Evolutionary conservation across 805 yeast species (phyloP).

Genomic region (Schwanniomyces polymorphus): DNA sequence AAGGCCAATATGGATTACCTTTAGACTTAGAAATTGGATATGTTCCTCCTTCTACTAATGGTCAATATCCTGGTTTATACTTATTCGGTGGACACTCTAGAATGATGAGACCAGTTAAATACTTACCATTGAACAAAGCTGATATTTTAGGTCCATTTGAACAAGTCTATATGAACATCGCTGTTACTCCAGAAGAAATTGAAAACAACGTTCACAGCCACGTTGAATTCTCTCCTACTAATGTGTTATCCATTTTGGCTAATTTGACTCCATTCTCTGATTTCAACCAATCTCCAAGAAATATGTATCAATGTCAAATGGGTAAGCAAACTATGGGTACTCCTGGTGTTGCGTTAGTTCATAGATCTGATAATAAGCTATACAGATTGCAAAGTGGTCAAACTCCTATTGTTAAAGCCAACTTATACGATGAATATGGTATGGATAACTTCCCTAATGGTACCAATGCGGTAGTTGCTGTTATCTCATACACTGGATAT

Average conservation of each 20-base stretch:
- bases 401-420: constrained; percentile 95
- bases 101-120: constrained; percentile 94
- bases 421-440: constrained; percentile 91
- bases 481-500: constrained; percentile 96
- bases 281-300: constrained; percentile 98
- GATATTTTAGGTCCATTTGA: constrained; percentile 97
- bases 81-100: constrained; percentile 90
- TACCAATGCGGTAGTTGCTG: constrained; percentile 97
- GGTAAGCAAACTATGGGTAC: constrained; percentile 99
- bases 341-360: constrained; percentile 92
- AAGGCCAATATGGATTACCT: constrained; percentile 77
- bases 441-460: constrained; percentile 99
- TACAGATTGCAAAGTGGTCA: constrained; percentile 94
- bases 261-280: constrained; percentile 97
- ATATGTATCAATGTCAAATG: constrained; percentile 99
- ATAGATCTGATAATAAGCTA: constrained; percentile 92
- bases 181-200: constrained; percentile 92
- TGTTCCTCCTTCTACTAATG: constrained; percentile 93
- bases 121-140: constrained; percentile 77
- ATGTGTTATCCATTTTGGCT: constrained; percentile 90
- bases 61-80: constrained; percentile 96
- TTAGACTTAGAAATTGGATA: constrained; percentile 87
- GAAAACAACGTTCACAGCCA: constrained; percentile 80
- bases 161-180: constrained; percentile 95
- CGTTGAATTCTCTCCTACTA: constrained; percentile 94